Percentiles rank a stretch among this genome's conserved stretches.
phyloP scores from a whole-genome alignment of 2,329 filamentous ascomycete species.

The Botryotinia globosa region DNA sequence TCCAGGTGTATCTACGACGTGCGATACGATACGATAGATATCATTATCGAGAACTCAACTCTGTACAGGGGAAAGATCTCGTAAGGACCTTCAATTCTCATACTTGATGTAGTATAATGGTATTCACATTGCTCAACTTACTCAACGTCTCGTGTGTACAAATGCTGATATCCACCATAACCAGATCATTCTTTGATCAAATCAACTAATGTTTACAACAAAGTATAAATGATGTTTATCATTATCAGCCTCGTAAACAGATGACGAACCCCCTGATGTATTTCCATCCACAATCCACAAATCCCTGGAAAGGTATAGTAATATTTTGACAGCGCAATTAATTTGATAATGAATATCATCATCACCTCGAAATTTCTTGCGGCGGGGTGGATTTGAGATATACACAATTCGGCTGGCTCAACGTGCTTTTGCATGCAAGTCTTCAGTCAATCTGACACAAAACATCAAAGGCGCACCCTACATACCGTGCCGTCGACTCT shows the following conservation, averaged over 20 bases:
- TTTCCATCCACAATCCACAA: not conserved
- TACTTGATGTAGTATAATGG: not conserved
- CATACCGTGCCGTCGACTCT: not conserved
- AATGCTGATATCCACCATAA: not conserved
- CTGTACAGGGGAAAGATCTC: not conserved
- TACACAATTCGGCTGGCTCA: not conserved
- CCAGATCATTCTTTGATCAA: not conserved
- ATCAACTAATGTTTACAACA: not conserved
- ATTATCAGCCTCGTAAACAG: conserved; percentile 1
- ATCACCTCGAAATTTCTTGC: not conserved
- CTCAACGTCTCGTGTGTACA: not conserved
- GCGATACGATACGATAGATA: not conserved
- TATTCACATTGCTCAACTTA: not conserved
- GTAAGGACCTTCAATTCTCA: not conserved
- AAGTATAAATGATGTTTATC: not conserved
- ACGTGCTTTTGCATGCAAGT: not conserved
- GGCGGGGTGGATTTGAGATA: not conserved
- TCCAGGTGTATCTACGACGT: not conserved
- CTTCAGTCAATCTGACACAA: not conserved
- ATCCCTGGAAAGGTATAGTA: not conserved
- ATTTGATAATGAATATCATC: conserved; percentile 2
- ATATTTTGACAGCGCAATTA: not conserved
- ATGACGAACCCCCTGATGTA: conserved; percentile 1
- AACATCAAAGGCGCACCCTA: not conserved
- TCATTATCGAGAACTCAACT: not conserved